Conservation (phyloP, 1,139 yeast genomes). For the Candida sojae region DNA sequence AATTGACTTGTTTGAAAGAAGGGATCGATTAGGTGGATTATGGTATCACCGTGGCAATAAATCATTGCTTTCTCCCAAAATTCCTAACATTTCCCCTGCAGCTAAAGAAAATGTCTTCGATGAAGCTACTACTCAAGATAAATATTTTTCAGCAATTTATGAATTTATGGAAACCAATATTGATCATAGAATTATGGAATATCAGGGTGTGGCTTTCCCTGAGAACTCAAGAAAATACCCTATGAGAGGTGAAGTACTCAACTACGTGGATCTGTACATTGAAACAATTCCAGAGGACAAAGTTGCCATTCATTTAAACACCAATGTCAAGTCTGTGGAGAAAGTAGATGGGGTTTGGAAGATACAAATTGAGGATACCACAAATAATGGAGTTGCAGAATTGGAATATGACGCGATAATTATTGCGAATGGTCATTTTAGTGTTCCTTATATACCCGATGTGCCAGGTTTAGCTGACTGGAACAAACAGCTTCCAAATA, state of each 20-base stretch:
- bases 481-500: constrained; percentile 28
- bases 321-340: constrained; percentile 21
- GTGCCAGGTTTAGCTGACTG: constrained; percentile 43
- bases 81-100: constrained; percentile 24
- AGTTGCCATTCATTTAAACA: constrained; percentile 25
- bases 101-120: constrained; percentile 14
- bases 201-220: constrained; percentile 35
- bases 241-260: constrained; percentile 35
- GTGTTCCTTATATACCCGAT: constrained; percentile 45
- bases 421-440: constrained; percentile 53
- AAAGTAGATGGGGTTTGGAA: constrained; percentile 21
- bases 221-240: constrained; percentile 34
- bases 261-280: constrained; percentile 35
- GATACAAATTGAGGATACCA: constrained; percentile 13
- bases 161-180: constrained; percentile 50
- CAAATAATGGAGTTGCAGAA: constrained; percentile 5
- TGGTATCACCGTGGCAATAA: constrained; percentile 46
- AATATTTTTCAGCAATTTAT: constrained; percentile 47
- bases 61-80: constrained; percentile 20
- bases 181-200: constrained; percentile 43
- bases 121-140: constrained; percentile 10
- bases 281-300: constrained; percentile 28
- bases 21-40: constrained; percentile 46
- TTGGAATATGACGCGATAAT: constrained; percentile 45
- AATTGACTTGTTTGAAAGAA: constrained; percentile 47